phyloP scores from a whole-genome alignment of 225 moss, liverwort and hornwort species.

The Ulota crispa region DNA sequence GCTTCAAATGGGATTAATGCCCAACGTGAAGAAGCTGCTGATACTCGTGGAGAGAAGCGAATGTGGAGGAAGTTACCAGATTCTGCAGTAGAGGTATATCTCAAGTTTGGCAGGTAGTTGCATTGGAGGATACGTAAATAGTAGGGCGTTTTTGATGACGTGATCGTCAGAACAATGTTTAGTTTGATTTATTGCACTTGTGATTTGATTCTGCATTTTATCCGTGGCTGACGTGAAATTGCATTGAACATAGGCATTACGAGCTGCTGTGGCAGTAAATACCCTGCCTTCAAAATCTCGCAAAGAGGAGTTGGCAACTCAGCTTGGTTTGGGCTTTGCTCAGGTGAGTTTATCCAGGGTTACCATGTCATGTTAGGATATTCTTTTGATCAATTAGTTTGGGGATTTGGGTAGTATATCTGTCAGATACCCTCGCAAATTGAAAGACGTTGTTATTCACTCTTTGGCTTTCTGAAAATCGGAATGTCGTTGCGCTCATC shows the following conservation, averaged over 20 bases:
- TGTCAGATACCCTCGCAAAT: not conserved
- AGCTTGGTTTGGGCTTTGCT: conserved; percentile 52
- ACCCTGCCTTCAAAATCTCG: conserved; percentile 51
- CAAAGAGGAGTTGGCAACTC: conserved; percentile 55
- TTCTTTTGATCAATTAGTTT: not conserved
- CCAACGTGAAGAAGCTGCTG: conserved; percentile 36
- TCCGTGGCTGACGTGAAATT: conserved; percentile 3
- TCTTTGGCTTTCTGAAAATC: not conserved
- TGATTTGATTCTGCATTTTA: not conserved
- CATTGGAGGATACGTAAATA: not conserved
- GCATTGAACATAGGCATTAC: conserved; percentile 40
- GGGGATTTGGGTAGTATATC: not conserved
- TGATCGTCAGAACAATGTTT: not conserved
- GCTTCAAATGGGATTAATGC: conserved; percentile 17
- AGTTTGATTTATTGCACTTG: not conserved
- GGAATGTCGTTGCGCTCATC: not conserved
- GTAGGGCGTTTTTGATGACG: not conserved
- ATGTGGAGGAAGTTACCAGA: conserved; percentile 62
- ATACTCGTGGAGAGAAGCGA: conserved; percentile 43
- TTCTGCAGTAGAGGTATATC: conserved; percentile 56
- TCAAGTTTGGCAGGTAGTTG: not conserved
- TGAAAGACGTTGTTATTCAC: not conserved
- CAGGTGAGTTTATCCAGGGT: conserved; percentile 40
- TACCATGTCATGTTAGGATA: not conserved
- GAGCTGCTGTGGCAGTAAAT: conserved; percentile 43